A percentile compares a stretch with the other conserved stretches of the same genome.
Conservation (phyloP, 2,329 filamentous ascomycete genomes). For the Cladobotryum mycophilum region DNA sequence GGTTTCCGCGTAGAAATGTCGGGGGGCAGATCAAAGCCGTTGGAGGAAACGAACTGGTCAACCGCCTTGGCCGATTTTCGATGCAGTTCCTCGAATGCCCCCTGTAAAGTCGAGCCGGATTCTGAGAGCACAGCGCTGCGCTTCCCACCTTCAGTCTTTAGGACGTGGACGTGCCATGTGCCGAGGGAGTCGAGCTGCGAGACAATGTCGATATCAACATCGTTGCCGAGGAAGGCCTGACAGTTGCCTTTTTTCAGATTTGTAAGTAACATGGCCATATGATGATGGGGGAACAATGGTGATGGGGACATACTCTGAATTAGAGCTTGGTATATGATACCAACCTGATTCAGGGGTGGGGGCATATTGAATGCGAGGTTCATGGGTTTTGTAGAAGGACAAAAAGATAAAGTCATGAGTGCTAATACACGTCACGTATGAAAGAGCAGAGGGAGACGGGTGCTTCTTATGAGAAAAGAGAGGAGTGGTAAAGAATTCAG, state of each 20-base stretch:
- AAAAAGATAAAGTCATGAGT: background rate
- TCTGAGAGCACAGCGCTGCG: constrained; percentile 28
- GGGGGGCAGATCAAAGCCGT: constrained; percentile 26
- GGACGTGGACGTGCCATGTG: constrained; percentile 20
- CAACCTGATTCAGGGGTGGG: background rate
- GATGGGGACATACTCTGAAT: constrained; percentile 7
- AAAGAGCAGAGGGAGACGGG: background rate
- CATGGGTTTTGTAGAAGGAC: background rate
- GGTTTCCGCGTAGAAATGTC: background rate
- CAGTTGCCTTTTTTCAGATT: constrained; percentile 20
- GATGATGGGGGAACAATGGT: background rate
- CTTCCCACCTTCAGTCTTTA: constrained; percentile 20
- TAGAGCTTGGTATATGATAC: constrained; percentile 9
- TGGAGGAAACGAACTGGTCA: constrained; percentile 21
- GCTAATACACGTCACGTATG: background rate
- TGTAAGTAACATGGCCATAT: background rate
- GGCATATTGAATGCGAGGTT: background rate
- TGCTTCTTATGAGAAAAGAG: background rate
- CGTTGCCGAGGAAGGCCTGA: constrained; percentile 18
- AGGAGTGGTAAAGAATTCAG: too few relatives aligned
- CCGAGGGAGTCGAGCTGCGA: constrained; percentile 18
- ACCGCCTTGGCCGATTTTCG: constrained; percentile 33
- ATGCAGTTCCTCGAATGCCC: constrained; percentile 33
- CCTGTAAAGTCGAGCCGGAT: constrained; percentile 21
- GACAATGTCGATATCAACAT: constrained; percentile 19